phyloP scores from a whole-genome alignment of 2,329 filamentous ascomycete genomes.

The Cytospora piceicola region DNA sequence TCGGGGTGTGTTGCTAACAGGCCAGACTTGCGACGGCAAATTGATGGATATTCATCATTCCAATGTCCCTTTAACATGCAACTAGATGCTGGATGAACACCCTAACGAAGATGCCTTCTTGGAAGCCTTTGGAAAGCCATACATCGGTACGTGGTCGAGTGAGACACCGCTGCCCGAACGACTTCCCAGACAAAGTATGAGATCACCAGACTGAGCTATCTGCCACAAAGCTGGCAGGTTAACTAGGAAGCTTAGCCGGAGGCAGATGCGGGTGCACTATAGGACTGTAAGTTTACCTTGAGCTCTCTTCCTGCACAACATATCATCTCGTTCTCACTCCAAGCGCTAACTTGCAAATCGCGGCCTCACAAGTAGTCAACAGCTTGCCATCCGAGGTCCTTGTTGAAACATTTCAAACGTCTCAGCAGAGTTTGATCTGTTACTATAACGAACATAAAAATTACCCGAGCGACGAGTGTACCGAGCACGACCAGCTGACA shows the following conservation, averaged over 20 bases:
- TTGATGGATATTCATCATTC: constrained; percentile 1
- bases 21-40: neutral
- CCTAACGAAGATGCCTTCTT: constrained; percentile 1
- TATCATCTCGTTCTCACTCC: too few species aligned
- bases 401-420: neutral
- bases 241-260: neutral
- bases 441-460: neutral
- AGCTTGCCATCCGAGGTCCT: neutral
- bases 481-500: constrained; percentile 7
- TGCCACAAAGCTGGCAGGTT: neutral
- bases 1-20: too few species aligned
- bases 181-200: too few species aligned
- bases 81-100: neutral
- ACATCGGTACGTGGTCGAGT: neutral
- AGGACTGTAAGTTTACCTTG: neutral
- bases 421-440: neutral
- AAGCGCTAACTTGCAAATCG: too few species aligned
- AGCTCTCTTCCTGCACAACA: too few species aligned
- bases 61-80: constrained; percentile 11
- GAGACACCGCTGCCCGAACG: too few species aligned
- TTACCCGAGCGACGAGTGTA: neutral
- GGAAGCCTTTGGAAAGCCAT: constrained; percentile 1
- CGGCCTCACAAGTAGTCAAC: too few species aligned
- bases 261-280: neutral
- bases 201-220: neutral